Conservation (phyloP, 352 stramenopile species). For the Porosira glacialis region DNA sequence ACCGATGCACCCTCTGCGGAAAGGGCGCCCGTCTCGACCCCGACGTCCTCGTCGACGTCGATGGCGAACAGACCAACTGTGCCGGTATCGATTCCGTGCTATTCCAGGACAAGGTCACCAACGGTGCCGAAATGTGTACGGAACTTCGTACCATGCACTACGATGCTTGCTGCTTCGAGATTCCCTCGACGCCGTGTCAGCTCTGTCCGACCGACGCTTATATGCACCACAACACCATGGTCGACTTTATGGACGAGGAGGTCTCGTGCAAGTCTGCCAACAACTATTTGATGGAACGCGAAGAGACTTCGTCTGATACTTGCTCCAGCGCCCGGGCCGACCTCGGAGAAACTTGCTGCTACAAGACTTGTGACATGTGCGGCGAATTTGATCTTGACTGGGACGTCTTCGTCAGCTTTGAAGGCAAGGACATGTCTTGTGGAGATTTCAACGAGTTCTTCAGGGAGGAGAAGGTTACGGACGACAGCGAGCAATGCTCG, state of each 20-base stretch:
- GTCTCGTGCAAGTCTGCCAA: constrained; percentile 51
- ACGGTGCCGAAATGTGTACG: constrained; percentile 34
- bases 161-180: constrained; percentile 51
- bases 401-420: constrained; percentile 54
- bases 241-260: constrained; percentile 47
- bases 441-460: constrained; percentile 62
- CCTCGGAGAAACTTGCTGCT: constrained; percentile 51
- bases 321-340: constrained; percentile 41
- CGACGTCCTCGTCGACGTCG: constrained; percentile 45
- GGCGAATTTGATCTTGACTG: constrained; percentile 54
- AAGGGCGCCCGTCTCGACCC: constrained; percentile 37
- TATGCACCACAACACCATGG: constrained; percentile 41
- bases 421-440: constrained; percentile 45
- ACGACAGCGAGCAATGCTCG: constrained; percentile 36
- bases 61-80: constrained; percentile 47
- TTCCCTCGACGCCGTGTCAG: constrained; percentile 39
- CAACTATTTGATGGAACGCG: constrained; percentile 45
- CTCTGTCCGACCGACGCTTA: constrained; percentile 57
- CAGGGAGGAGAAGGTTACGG: constrained; percentile 46
- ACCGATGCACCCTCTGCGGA: constrained; percentile 55
- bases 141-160: constrained; percentile 39
- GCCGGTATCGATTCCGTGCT: constrained; percentile 55
- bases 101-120: constrained; percentile 36
- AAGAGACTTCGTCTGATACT: constrained; percentile 38
- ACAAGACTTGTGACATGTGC: constrained; percentile 58